Evolutionary conservation across 805 yeast species (phyloP), one percentile per base, ranked within the genome.

Genomic region (Ogataea neopini): DNA sequence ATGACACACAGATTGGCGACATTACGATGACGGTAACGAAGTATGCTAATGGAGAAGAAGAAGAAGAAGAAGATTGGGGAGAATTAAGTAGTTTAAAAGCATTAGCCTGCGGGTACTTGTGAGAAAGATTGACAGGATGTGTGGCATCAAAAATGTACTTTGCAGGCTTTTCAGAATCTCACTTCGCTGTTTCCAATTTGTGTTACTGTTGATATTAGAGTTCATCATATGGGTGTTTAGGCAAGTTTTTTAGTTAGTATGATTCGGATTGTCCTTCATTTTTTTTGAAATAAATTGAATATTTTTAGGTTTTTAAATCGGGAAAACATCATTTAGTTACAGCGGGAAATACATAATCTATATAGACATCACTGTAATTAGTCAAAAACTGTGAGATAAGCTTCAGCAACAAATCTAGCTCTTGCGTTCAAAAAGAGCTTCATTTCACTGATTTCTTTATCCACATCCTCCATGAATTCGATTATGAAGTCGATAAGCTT

Each of bases 391-490:
- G 91, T 86, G 58, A 92, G 76, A 68, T 90, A 92, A 6, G 96
- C 92, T 69, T 94, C 99, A 22, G 99, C 99, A 41, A 90, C 95
- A 52, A 89, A 92, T 74, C 99, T 86, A 11, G 99, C 99, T 64
- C 99, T 81, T 11, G 99, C 97, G 64, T 94, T 94, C 66, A 94
- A 79, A 68, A 92, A 94, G 67, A 94, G 77, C 71, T 94, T 94
- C 96, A 94, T 94, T 67, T 94, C 99, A 69, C 97, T 88, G 63
- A 94, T 94, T 69, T 94, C 99, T 73, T 90, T 92, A 69, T 94
- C 99, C 15, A 94, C 99, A 63, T 91, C 99, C 69, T 94, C 98
- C 98, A 94, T 91, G 68, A 94, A 94, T 72, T 94, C 98, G 58
- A 94, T 89, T 58, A 94, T 91, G 68, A 94, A 94, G 68, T 94